These are phyloP conservation scores for Roridomyces roridus DNA, from an alignment of 768 basidiomycete genomes.

Conservation along the genomic window DNA sequence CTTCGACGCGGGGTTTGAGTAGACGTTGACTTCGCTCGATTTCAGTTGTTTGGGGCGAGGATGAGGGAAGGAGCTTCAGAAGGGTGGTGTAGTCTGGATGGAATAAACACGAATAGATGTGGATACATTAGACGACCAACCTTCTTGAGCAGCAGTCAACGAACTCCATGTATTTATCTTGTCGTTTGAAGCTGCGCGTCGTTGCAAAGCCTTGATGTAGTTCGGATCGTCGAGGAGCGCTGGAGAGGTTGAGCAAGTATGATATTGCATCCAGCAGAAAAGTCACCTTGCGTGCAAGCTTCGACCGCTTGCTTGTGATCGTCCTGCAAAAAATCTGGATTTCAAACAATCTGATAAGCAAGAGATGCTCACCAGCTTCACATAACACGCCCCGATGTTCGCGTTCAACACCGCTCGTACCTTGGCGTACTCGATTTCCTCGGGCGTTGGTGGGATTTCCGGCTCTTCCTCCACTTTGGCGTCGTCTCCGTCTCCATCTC, in stretches of 20 bases:
- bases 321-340: constrained; percentile 47
- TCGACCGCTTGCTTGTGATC: constrained; percentile 82
- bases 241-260: constrained; percentile 31
- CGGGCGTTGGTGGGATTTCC: constrained; percentile 31
- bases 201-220: constrained; percentile 87
- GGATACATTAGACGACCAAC: constrained; percentile 42
- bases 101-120: neutral
- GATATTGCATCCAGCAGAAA: constrained; percentile 12
- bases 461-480: constrained; percentile 19
- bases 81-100: constrained; percentile 78
- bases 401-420: constrained; percentile 77
- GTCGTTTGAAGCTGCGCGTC: constrained; percentile 90
- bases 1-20: constrained; percentile 73
- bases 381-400: constrained; percentile 88
- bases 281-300: constrained; percentile 79
- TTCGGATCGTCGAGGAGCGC: constrained; percentile 86
- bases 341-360: constrained; percentile 2
- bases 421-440: constrained; percentile 55
- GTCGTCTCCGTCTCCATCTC: constrained; percentile 29
- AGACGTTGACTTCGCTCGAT: constrained; percentile 54
- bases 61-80: constrained; percentile 63
- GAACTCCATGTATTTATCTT: constrained; percentile 83
- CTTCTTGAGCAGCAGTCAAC: constrained; percentile 83
- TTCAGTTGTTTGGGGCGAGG: constrained; percentile 55
- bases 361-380: constrained; percentile 67